phyloP scores from a whole-genome alignment of 805 yeast species.

The Teunomyces kruisii region DNA sequence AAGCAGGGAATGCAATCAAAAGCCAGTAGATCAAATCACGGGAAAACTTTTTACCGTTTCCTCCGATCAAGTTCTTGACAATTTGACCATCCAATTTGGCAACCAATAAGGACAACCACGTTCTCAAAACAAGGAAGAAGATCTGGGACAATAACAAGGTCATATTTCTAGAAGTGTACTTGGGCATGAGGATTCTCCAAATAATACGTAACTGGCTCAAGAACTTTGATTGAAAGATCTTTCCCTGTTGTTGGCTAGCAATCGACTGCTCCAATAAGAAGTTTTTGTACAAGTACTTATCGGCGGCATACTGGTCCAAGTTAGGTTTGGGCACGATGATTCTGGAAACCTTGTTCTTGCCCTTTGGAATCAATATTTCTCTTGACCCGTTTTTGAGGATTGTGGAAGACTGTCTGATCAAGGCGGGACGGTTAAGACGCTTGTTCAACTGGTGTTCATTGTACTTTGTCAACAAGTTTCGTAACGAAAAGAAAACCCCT shows the following conservation, averaged over 20 bases:
- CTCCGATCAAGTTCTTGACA: conserved; percentile 83
- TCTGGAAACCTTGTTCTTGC: conserved; percentile 33
- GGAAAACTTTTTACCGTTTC: conserved; percentile 69
- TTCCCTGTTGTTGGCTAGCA: conserved; percentile 22
- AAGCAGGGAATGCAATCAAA: conserved; percentile 86
- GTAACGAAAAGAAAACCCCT: conserved; percentile 32
- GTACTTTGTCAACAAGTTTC: conserved; percentile 29
- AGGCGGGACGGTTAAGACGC: conserved; percentile 30
- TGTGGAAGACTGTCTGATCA: conserved; percentile 43
- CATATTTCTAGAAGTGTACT: conserved; percentile 63
- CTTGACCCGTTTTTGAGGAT: conserved; percentile 47
- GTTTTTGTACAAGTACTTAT: conserved; percentile 52
- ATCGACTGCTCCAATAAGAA: conserved; percentile 34
- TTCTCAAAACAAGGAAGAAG: conserved; percentile 71
- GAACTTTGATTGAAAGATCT: conserved; percentile 57
- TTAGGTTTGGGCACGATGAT: conserved; percentile 49
- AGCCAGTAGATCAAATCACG: conserved; percentile 86
- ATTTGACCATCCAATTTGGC: conserved; percentile 92
- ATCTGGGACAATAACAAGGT: conserved; percentile 68
- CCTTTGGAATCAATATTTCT: conserved; percentile 49
- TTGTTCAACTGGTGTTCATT: conserved; percentile 28
- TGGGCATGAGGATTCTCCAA: conserved; percentile 82
- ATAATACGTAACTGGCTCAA: conserved; percentile 71
- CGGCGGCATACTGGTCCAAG: conserved; percentile 53
- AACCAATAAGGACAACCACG: conserved; percentile 82